These are phyloP conservation scores for Astragalus glycyphyllos DNA, from an alignment of 306 rosid genomes.

Conservation along the genomic window DNA sequence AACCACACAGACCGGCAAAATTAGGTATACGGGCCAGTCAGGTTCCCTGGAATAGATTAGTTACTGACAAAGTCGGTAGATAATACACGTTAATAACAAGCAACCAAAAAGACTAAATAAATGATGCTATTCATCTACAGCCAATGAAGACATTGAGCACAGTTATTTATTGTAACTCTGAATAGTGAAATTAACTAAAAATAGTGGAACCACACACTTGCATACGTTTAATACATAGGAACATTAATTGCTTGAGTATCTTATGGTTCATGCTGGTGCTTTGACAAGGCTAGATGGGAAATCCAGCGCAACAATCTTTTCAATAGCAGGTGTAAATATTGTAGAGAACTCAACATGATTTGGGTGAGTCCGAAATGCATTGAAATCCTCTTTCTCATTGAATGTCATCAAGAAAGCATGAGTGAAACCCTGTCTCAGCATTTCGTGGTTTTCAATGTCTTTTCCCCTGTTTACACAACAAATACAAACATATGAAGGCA, in stretches of 20 bases:
- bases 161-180: constrained; percentile 3
- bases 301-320: constrained; percentile 85
- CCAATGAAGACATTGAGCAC: constrained; percentile 7
- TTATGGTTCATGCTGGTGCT: constrained; percentile 47
- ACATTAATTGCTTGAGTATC: constrained; percentile 24
- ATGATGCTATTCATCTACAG: constrained; percentile 1
- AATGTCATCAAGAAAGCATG: constrained; percentile 88
- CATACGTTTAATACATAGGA: constrained; percentile 16
- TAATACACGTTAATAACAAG: too few relatives aligned
- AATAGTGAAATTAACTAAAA: constrained; percentile 8
- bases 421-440: constrained; percentile 85
- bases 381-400: constrained; percentile 69
- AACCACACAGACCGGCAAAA: too few relatives aligned
- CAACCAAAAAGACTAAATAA: too few relatives aligned
- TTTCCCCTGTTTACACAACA: constrained; percentile 65
- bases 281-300: constrained; percentile 72
- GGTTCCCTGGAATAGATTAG: too few relatives aligned
- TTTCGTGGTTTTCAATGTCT: constrained; percentile 71
- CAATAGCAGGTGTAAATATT: constrained; percentile 75
- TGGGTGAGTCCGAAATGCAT: constrained; percentile 66
- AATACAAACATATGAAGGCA: background rate
- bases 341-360: constrained; percentile 74
- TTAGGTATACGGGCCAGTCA: too few relatives aligned
- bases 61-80: too few relatives aligned
- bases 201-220: constrained; percentile 23